A percentile compares a stretch with the other conserved stretches of the same genome.
These are phyloP conservation scores for Bonia amplexicaulis DNA, from an alignment of 176 grass and related monocot genomes.

Conservation along the genomic window DNA sequence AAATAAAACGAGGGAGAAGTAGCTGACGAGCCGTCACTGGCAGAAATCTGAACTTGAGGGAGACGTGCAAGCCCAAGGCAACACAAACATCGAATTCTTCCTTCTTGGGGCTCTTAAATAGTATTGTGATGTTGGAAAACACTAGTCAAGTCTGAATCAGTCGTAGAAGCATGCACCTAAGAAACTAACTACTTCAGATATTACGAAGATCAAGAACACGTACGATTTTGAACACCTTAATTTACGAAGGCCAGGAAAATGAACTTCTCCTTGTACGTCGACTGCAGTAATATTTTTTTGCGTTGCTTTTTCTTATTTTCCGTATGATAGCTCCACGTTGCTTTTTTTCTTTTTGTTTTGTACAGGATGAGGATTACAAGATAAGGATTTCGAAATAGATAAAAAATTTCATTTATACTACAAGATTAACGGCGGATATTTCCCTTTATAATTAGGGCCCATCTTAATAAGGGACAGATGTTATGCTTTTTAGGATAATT, in stretches of 20 bases:
- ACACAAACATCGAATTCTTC: constrained; percentile 18
- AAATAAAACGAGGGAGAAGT: neutral
- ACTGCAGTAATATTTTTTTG: too few species aligned
- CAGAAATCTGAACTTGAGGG: neutral
- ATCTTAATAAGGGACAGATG: too few species aligned
- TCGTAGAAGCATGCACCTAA: neutral
- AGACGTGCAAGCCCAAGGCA: constrained; percentile 17
- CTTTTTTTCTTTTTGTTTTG: too few species aligned
- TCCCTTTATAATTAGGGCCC: too few species aligned
- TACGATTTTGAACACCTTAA: neutral
- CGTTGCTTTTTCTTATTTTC: too few species aligned
- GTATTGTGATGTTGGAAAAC: neutral
- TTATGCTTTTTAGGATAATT: too few species aligned
- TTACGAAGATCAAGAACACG: neutral
- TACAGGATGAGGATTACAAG: too few species aligned
- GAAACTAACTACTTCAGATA: neutral
- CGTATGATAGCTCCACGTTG: too few species aligned
- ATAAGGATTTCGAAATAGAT: too few species aligned
- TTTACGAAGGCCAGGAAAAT: neutral
- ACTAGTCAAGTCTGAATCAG: neutral
- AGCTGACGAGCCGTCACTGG: constrained; percentile 19
- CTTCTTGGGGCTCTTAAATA: neutral
- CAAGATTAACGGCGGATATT: too few species aligned
- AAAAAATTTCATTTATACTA: too few species aligned
- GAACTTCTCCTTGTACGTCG: too few species aligned